Evolutionary conservation across 2,329 filamentous ascomycete genomes (phyloP).

Genomic region (Neobulgaria alba): DNA sequence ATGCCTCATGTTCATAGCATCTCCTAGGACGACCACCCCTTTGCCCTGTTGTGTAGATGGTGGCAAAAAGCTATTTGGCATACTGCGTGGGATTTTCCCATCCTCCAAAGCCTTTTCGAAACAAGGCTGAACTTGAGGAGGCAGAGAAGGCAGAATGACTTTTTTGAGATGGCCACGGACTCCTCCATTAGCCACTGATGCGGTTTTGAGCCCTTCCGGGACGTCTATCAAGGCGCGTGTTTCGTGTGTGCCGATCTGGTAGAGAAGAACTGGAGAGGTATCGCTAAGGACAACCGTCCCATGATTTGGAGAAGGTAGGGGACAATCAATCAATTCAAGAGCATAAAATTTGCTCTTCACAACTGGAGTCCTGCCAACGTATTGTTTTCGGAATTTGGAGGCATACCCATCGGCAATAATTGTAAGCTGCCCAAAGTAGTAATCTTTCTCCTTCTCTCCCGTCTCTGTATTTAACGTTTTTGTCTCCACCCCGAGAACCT

Average conservation of each 20-base stretch:
- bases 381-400: conserved; percentile 81
- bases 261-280: conserved; percentile 73
- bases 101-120: conserved; percentile 70
- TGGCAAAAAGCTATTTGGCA: conserved; percentile 95
- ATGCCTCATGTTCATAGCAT: conserved; percentile 99
- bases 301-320: conserved; percentile 64
- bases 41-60: conserved; percentile 61
- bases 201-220: conserved; percentile 66
- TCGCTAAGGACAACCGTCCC: conserved; percentile 84
- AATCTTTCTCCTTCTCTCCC: conserved; percentile 54
- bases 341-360: conserved; percentile 87
- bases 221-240: conserved; percentile 87
- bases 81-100: conserved; percentile 67
- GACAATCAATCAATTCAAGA: conserved; percentile 82
- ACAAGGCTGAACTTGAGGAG: conserved; percentile 59
- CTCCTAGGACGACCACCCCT: conserved; percentile 76
- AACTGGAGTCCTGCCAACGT: conserved; percentile 57
- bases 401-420: conserved; percentile 88
- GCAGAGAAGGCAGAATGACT: conserved; percentile 70
- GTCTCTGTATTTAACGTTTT: conserved; percentile 52
- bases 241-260: conserved; percentile 94
- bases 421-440: conserved; percentile 82
- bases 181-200: conserved; percentile 66
- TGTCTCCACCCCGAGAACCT: conserved; percentile 77
- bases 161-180: conserved; percentile 78